Evolutionary conservation across 2,329 filamentous ascomycete species (phyloP), one percentile per base, ranked within the genome.

Genomic region (Epichloe festucae): DNA sequence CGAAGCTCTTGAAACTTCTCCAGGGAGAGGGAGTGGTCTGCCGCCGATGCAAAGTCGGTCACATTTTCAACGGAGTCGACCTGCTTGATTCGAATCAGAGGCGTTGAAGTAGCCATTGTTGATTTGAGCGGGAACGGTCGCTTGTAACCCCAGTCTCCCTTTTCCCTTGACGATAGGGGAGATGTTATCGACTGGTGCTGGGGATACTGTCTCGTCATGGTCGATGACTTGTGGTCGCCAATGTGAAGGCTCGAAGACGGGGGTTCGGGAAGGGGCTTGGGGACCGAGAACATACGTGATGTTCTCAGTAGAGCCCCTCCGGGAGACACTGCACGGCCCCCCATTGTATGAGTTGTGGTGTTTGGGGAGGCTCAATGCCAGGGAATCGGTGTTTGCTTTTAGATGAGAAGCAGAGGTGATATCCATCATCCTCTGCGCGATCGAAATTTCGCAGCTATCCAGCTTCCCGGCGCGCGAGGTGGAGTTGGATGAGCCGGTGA

Each of bases 91-190:
- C 87, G 81, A 50, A 95, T 78, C 48, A 87, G 74, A 10, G 89
- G 87, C n/a, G 82, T 83, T 6, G 83, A 81, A 6, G 81, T 82
- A 50, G 80, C 79, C 19, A 81, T 79, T 5, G 88, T 90, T 3
- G 85, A 82, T 65, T 84, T 84, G 8, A 84, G 70, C 1, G 91
- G 91, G 5, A 97, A 73, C 1, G 89, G 76, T 51, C 91, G 77
- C 72, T 97, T 97, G 60, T 96, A 73, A 14, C 91, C 91, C 90
- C 91, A 97, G 63, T 97, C 91, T 38, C 91, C 91, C 62, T 80
- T 80, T 41, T 75, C 72, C 23, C 88, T 77, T 7, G 89, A 90
- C 17, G 81, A 76, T 44, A 77, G 71, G 5, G 89, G 84, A 0
- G 89, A 90, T 14, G 84, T 83, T 63, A 97, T 85, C 55, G 89